Evolutionary conservation across 2,329 filamentous ascomycete species (phyloP).

Genomic region (Arthroderma sp.): DNA sequence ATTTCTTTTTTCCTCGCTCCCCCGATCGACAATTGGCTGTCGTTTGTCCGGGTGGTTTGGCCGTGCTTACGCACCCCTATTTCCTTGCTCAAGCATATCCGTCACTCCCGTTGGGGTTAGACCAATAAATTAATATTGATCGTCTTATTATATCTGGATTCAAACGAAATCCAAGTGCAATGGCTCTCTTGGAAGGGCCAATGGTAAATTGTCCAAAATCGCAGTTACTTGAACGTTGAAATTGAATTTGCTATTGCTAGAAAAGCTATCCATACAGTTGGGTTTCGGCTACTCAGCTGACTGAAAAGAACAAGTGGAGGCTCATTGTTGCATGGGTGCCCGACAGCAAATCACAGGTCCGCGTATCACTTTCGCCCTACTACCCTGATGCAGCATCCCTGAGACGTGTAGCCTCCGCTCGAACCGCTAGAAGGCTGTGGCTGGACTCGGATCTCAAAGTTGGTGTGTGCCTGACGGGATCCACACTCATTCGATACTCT

Average conservation of each 20-base stretch:
- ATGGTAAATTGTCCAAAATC: neutral
- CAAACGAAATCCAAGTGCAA: no score
- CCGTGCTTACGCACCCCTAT: no score
- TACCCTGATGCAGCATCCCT: neutral
- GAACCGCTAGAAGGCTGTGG: no score
- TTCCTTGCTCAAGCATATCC: no score
- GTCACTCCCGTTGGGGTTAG: no score
- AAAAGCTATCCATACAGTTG: constrained; percentile 18
- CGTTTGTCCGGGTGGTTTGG: no score
- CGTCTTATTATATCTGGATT: no score
- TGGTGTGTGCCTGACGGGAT: constrained; percentile 2
- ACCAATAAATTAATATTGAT: no score
- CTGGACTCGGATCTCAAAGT: no score
- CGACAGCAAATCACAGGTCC: constrained; percentile 9
- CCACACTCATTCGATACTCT: neutral
- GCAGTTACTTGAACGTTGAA: constrained; percentile 23
- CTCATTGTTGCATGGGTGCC: constrained; percentile 6
- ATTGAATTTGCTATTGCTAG: constrained; percentile 20
- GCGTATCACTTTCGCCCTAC: neutral
- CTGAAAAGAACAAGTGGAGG: constrained; percentile 11
- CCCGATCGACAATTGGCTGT: no score
- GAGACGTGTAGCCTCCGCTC: neutral
- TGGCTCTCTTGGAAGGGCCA: no score
- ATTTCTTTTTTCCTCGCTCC: no score
- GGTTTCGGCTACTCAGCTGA: constrained; percentile 28